Evolutionary conservation across 345 rosid species (phyloP).

Genomic region (Populus euphratica): DNA sequence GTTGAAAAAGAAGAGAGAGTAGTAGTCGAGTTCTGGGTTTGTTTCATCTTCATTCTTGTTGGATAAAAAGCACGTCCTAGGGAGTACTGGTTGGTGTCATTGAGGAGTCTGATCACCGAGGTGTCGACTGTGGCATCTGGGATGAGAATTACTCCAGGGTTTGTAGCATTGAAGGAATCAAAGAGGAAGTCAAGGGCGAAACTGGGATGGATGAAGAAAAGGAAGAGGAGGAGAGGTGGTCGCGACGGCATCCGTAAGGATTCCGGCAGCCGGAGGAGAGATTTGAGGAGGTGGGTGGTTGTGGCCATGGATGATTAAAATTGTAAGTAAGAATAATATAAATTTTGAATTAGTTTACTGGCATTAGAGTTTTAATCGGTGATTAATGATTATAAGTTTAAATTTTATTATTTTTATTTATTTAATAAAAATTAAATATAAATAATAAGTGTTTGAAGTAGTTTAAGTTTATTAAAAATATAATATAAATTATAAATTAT

Average conservation of each 20-base stretch:
- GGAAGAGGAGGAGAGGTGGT: conserved; percentile 9
- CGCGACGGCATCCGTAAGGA: conserved; percentile 12
- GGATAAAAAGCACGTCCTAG: conserved; percentile 67
- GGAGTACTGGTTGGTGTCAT: conserved; percentile 57
- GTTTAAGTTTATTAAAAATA: too few species aligned
- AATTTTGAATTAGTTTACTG: too few species aligned
- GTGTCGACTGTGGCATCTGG: conserved; percentile 57
- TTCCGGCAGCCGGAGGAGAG: neutral
- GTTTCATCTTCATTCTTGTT: conserved; percentile 40
- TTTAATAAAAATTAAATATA: too few species aligned
- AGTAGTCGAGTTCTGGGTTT: conserved; percentile 40
- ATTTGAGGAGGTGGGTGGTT: neutral
- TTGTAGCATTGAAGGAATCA: conserved; percentile 49
- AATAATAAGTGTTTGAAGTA: too few species aligned
- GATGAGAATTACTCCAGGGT: conserved; percentile 48
- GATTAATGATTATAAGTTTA: too few species aligned
- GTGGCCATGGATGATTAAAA: neutral
- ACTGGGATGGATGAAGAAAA: neutral
- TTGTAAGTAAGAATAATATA: too few species aligned
- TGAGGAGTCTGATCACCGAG: conserved; percentile 52
- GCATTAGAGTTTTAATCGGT: too few species aligned
- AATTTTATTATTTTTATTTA: too few species aligned
- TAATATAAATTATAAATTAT: too few species aligned
- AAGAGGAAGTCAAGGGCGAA: conserved; percentile 50
- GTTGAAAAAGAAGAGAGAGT: conserved; percentile 68